These are phyloP conservation scores for Ganoderma meredithae DNA, from an alignment of 1,284 basidiomycete species.

Conservation along the genomic window DNA sequence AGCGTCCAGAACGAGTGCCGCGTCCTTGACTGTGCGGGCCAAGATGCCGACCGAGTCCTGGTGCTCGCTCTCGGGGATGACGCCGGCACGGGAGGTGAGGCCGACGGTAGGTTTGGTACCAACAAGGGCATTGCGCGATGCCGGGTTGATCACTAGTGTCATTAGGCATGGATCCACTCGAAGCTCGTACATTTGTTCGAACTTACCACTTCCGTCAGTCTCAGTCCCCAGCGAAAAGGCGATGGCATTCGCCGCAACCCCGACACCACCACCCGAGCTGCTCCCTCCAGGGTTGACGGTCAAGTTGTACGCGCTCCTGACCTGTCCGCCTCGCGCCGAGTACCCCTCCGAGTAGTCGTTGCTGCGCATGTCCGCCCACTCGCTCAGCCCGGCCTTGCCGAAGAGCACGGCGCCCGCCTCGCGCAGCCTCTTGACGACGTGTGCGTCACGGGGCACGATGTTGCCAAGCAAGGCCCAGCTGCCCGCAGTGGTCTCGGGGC, in stretches of 20 bases:
- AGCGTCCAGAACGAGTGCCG: constrained; percentile 62
- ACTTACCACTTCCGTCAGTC: constrained; percentile 55
- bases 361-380: constrained; percentile 68
- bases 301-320: constrained; percentile 65
- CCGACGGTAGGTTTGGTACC: constrained; percentile 63
- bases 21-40: constrained; percentile 64
- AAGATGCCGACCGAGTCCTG: constrained; percentile 75
- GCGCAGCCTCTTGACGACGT: constrained; percentile 64
- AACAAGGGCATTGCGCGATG: constrained; percentile 53
- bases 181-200: neutral
- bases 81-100: constrained; percentile 57
- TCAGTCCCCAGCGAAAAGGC: constrained; percentile 58
- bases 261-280: constrained; percentile 71
- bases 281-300: constrained; percentile 70
- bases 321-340: constrained; percentile 73
- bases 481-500: constrained; percentile 40
- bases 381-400: constrained; percentile 72
- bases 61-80: constrained; percentile 66
- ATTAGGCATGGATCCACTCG: neutral
- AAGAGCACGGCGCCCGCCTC: constrained; percentile 74
- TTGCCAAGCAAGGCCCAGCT: constrained; percentile 62
- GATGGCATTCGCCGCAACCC: constrained; percentile 59
- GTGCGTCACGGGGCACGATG: constrained; percentile 67
- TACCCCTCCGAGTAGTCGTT: constrained; percentile 61
- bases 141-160: constrained; percentile 52